phyloP scores from a whole-genome alignment of 306 rosid species.

The Chamaecrista fasciculata region DNA sequence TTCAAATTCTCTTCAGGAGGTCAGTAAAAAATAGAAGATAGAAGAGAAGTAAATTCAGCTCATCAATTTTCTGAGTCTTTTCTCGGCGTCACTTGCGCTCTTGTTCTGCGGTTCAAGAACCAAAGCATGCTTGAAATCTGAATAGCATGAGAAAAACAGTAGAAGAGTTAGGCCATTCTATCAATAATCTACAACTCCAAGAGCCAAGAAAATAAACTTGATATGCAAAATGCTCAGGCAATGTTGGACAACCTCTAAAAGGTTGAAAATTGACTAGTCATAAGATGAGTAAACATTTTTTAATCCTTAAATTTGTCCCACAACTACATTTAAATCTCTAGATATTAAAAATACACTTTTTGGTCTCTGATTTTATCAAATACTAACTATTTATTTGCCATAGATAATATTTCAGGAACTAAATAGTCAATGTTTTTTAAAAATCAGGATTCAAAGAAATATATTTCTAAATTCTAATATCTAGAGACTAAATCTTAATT shows the following conservation, averaged over 20 bases:
- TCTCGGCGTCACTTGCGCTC: slow-evolving; percentile 59
- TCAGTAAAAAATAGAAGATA: neutral
- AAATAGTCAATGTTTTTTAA: no score
- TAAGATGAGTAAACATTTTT: no score
- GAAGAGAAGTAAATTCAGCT: slow-evolving; percentile 32
- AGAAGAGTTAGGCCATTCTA: no score
- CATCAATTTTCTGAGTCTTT: slow-evolving; percentile 53
- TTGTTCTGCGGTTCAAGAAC: slow-evolving; percentile 87
- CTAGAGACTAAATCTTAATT: no score
- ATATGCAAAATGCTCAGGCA: neutral
- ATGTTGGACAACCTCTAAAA: neutral
- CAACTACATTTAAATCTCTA: no score
- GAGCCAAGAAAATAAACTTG: neutral
- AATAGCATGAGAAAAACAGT: slow-evolving; percentile 27
- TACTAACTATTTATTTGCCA: no score
- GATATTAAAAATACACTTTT: no score
- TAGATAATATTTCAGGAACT: no score
- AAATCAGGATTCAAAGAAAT: no score
- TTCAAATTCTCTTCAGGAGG: slow-evolving; percentile 17
- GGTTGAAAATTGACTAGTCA: neutral
- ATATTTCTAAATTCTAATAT: no score
- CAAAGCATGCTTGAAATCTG: slow-evolving; percentile 84
- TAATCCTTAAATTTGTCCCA: no score
- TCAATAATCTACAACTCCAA: neutral
- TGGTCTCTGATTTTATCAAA: no score